Conservation (phyloP, 2,329 filamentous ascomycete species). For the Pseudogymnoascus sp. region DNA sequence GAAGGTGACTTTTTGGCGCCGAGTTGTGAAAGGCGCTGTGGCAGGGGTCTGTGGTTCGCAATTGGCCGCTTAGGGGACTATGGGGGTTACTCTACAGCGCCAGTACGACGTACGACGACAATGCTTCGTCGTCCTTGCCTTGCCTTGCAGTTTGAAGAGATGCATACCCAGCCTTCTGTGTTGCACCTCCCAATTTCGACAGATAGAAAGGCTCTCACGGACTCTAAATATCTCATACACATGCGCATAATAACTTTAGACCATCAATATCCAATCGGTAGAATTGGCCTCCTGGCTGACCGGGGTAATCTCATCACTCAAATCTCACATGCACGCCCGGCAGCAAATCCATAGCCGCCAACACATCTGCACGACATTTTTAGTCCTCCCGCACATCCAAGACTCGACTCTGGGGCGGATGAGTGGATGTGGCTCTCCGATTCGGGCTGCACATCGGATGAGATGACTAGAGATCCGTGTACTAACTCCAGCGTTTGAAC, state of each 20-base stretch:
- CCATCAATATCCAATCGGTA: not conserved
- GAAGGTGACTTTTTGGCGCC: constrained; percentile 1
- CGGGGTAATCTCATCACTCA: not conserved
- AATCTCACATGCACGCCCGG: constrained; percentile 1
- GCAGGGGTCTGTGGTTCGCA: not conserved
- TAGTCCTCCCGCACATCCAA: constrained; percentile 4
- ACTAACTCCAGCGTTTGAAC: not conserved
- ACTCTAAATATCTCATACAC: constrained; percentile 7
- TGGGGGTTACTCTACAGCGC: constrained; percentile 6
- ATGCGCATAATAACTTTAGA: not conserved
- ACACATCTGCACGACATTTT: constrained; percentile 9
- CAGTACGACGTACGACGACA: constrained; percentile 5
- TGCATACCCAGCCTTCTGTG: constrained; percentile 22
- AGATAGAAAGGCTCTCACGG: not conserved
- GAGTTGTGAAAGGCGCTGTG: not conserved
- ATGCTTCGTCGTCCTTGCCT: constrained; percentile 13
- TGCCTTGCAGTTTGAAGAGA: constrained; percentile 26
- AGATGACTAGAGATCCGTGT: not conserved
- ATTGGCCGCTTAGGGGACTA: not conserved
- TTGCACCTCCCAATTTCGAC: constrained; percentile 10
- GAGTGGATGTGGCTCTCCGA: not conserved
- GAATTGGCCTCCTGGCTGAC: not conserved
- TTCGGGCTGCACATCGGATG: constrained; percentile 3
- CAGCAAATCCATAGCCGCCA: constrained; percentile 5
- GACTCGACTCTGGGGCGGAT: not conserved